Conservation (phyloP, 2,329 filamentous ascomycete genomes). For the Tolypocladium tropicale region DNA sequence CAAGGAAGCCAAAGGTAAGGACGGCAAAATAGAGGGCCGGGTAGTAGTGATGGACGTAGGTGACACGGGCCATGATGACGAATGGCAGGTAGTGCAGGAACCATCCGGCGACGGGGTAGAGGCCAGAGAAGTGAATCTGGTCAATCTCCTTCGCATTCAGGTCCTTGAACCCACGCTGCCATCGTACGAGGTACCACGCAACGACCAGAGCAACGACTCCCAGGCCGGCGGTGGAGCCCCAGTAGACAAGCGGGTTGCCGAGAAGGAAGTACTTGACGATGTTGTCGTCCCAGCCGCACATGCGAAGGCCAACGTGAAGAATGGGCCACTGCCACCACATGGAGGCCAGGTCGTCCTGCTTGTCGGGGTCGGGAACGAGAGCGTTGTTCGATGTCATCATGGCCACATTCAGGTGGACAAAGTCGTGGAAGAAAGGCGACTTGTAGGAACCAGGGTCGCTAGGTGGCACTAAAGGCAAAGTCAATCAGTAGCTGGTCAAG, state of each 20-base stretch:
- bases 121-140: slow-evolving; percentile 84
- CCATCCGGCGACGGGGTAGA: slow-evolving; percentile 92
- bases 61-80: slow-evolving; percentile 95
- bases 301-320: slow-evolving; percentile 86
- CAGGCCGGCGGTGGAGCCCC: slow-evolving; percentile 77
- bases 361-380: slow-evolving; percentile 92
- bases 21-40: slow-evolving; percentile 97
- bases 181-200: slow-evolving; percentile 79
- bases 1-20: slow-evolving; percentile 73
- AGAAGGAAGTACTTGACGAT: slow-evolving; percentile 98
- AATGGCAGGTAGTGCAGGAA: slow-evolving; percentile 94
- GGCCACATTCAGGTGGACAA: slow-evolving; percentile 93
- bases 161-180: slow-evolving; percentile 89
- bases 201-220: slow-evolving; percentile 63
- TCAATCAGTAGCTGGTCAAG: neutral
- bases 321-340: slow-evolving; percentile 99
- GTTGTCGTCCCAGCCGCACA: slow-evolving; percentile 96
- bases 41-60: slow-evolving; percentile 99
- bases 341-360: slow-evolving; percentile 96
- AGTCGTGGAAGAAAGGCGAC: slow-evolving; percentile 95
- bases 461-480: slow-evolving; percentile 60
- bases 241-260: slow-evolving; percentile 93
- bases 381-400: slow-evolving; percentile 99
- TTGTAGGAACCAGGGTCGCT: slow-evolving; percentile 87
- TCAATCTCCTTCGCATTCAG: slow-evolving; percentile 74